Percentiles rank a stretch among this genome's conserved stretches.
These are phyloP conservation scores for Cairneyella variabilis DNA, from an alignment of 495 filamentous ascomycete genomes.

Conservation along the genomic window DNA sequence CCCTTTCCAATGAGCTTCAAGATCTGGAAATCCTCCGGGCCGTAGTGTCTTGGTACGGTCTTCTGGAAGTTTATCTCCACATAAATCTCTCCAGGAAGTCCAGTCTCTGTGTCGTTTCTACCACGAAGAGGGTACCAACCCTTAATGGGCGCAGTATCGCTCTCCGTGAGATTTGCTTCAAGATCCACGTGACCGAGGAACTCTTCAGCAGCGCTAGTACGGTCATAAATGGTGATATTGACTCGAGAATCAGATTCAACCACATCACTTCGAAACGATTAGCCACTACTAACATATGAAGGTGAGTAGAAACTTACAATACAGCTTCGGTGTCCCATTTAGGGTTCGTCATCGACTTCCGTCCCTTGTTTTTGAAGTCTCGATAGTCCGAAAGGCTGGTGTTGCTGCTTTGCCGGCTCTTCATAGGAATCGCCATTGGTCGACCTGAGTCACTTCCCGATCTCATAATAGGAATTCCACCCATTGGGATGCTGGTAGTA, in stretches of 20 bases:
- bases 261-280: conserved; percentile 68
- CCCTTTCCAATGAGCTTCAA: conserved; percentile 96
- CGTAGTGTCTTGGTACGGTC: conserved; percentile 88
- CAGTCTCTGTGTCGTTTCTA: conserved; percentile 53
- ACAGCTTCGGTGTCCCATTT: conserved; percentile 94
- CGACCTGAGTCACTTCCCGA: conserved; percentile 71
- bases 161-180: conserved; percentile 55
- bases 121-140: conserved; percentile 81
- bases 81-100: conserved; percentile 85
- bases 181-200: conserved; percentile 90
- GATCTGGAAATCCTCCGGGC: conserved; percentile 95
- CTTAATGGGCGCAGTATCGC: conserved; percentile 66
- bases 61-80: conserved; percentile 82
- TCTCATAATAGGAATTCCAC: conserved; percentile 58
- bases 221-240: conserved; percentile 92
- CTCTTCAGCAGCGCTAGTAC: conserved; percentile 71
- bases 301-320: conserved; percentile 62
- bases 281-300: conserved; percentile 26
- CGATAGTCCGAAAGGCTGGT: conserved; percentile 72
- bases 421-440: conserved; percentile 94
- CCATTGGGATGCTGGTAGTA: conserved; percentile 36
- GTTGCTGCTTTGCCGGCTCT: conserved; percentile 89
- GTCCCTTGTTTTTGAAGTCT: conserved; percentile 56
- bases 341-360: conserved; percentile 74
- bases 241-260: conserved; percentile 88